A percentile compares a stretch with the other conserved stretches of the same genome.
phyloP scores from a whole-genome alignment of 352 stramenopile species.

The Phytophthora pluvialis region DNA sequence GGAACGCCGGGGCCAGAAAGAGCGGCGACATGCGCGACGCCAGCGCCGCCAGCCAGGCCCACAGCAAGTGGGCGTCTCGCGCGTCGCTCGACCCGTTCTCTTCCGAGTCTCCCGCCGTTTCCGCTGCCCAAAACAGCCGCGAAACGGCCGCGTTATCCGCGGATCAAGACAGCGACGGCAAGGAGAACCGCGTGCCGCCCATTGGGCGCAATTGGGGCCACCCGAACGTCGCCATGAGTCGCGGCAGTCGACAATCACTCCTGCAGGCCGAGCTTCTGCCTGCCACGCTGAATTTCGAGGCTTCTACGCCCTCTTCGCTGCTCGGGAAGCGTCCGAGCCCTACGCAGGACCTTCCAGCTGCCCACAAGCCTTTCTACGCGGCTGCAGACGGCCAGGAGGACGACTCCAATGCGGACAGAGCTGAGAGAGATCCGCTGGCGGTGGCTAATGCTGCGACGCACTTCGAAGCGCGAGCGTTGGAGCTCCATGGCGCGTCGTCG shows the following conservation, averaged over 20 bases:
- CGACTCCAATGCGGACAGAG: neutral
- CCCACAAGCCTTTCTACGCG: conserved; percentile 10
- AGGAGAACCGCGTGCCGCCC: conserved; percentile 37
- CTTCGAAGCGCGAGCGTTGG: conserved; percentile 31
- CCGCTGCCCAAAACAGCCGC: conserved; percentile 3
- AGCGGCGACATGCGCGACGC: conserved; percentile 17
- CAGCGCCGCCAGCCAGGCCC: conserved; percentile 12
- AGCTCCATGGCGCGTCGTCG: conserved; percentile 15
- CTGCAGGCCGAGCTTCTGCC: neutral
- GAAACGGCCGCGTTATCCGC: conserved; percentile 22
- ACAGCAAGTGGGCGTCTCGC: conserved; percentile 40
- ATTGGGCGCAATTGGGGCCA: conserved; percentile 14
- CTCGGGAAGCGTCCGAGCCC: conserved; percentile 34
- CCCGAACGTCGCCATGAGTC: conserved; percentile 30
- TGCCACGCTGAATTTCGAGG: neutral
- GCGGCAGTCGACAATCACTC: conserved; percentile 5
- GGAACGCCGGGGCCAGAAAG: neutral
- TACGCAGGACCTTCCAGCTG: neutral
- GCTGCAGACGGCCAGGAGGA: conserved; percentile 4
- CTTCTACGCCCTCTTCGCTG: conserved; percentile 8
- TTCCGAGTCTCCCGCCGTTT: neutral
- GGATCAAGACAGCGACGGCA: conserved; percentile 22
- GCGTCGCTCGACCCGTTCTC: conserved; percentile 38
- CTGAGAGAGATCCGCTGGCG: conserved; percentile 3
- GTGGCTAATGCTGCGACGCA: conserved; percentile 14